phyloP scores from a whole-genome alignment of 2,329 filamentous ascomycete genomes.

The Blastomyces parvus region DNA sequence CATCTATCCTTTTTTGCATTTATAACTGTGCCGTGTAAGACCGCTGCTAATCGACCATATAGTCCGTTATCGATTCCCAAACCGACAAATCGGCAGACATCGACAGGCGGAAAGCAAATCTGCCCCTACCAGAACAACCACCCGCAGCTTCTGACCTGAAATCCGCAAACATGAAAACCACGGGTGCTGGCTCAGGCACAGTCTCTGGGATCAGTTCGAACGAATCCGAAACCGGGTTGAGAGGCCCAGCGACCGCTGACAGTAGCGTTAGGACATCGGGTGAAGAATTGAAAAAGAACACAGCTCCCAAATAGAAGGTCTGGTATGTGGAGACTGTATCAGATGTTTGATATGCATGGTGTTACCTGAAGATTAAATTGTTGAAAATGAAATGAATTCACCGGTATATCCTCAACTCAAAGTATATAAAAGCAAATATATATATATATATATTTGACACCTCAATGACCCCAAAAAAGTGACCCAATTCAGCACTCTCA shows the following conservation, averaged over 20 bases:
- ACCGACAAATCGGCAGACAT: conserved; percentile 54
- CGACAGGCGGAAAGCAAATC: conserved; percentile 58
- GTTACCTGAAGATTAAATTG: background rate
- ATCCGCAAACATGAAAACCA: conserved; percentile 56
- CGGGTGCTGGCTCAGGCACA: conserved; percentile 58
- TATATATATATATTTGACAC: background rate
- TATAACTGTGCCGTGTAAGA: conserved; percentile 21
- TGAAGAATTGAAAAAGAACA: conserved; percentile 47
- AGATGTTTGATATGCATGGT: background rate
- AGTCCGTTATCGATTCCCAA: conserved; percentile 15
- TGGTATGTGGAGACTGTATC: conserved; percentile 40
- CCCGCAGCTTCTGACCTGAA: conserved; percentile 70
- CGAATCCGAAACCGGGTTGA: conserved; percentile 43
- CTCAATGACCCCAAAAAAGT: background rate
- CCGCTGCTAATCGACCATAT: conserved; percentile 25
- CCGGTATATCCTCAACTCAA: background rate
- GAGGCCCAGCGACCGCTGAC: conserved; percentile 51
- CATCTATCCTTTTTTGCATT: background rate
- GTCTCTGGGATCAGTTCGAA: conserved; percentile 42
- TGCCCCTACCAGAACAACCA: conserved; percentile 70
- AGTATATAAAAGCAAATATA: background rate
- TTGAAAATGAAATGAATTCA: background rate
- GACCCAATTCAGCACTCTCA: background rate
- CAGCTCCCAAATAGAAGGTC: conserved; percentile 38
- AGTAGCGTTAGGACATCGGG: conserved; percentile 42